Conservation (phyloP, 2,329 filamentous ascomycete species). For the Ophiobolus disseminans region DNA sequence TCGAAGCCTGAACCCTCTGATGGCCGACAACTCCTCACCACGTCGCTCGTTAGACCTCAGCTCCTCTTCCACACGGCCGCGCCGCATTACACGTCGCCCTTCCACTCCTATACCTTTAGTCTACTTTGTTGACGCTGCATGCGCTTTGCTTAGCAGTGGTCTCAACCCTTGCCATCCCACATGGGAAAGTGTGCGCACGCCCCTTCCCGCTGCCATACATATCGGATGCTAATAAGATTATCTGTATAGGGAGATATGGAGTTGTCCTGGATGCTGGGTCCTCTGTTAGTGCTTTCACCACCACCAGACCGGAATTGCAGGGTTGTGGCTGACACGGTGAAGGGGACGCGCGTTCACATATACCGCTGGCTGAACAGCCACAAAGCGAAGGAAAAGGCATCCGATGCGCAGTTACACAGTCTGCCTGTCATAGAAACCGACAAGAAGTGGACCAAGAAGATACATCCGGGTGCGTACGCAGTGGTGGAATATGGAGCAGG, state of each 20-base stretch:
- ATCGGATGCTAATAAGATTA: constrained; percentile 29
- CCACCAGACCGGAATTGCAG: neutral
- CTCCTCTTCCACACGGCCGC: constrained; percentile 11
- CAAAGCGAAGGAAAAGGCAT: constrained; percentile 68
- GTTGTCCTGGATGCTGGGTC: constrained; percentile 97
- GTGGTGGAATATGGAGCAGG: neutral
- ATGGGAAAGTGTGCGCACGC: constrained; percentile 53
- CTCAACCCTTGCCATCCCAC: constrained; percentile 28
- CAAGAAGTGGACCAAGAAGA: constrained; percentile 91
- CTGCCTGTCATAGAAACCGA: constrained; percentile 84
- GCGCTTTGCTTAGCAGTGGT: constrained; percentile 25
- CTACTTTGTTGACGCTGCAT: constrained; percentile 34
- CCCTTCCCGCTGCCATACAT: constrained; percentile 11
- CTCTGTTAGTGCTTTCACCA: constrained; percentile 63
- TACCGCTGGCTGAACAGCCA: constrained; percentile 89
- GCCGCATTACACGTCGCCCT: constrained; percentile 6
- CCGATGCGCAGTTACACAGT: constrained; percentile 66
- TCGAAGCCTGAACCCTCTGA: no score
- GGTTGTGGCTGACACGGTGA: constrained; percentile 24
- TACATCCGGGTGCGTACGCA: constrained; percentile 72
- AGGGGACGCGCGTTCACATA: constrained; percentile 89
- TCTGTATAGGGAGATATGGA: constrained; percentile 71
- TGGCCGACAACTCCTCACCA: constrained; percentile 9
- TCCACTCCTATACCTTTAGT: constrained; percentile 6
- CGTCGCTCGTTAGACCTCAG: constrained; percentile 35